These are phyloP conservation scores for Fusarium chlamydosporum DNA, from an alignment of 2,329 filamentous ascomycete species.

Conservation along the genomic window DNA sequence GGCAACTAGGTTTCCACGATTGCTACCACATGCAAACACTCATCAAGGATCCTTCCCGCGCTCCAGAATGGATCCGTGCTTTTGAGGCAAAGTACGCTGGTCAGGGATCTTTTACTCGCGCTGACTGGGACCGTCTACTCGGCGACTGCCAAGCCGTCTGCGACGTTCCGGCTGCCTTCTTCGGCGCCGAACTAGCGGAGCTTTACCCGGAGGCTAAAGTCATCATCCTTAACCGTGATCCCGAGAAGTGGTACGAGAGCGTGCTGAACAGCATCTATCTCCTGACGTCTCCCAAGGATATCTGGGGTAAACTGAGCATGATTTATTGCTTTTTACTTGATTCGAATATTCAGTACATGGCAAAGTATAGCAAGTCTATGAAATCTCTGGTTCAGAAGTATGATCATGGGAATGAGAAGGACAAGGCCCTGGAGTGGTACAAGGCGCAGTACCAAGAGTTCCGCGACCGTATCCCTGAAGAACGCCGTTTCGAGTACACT, in stretches of 20 bases:
- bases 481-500: conserved; percentile 57
- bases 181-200: conserved; percentile 56
- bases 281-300: conserved; percentile 43
- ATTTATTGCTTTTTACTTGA: conserved; percentile 54
- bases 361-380: conserved; percentile 51
- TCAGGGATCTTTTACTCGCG: conserved; percentile 52
- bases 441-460: conserved; percentile 57
- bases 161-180: conserved; percentile 70
- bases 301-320: conserved; percentile 48
- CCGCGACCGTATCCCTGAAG: conserved; percentile 52
- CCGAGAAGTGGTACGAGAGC: conserved; percentile 55
- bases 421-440: conserved; percentile 57
- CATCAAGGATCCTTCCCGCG: conserved; percentile 47
- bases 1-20: conserved; percentile 56
- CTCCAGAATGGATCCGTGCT: conserved; percentile 53
- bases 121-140: conserved; percentile 63
- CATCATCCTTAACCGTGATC: conserved; percentile 58
- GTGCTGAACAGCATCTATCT: conserved; percentile 52
- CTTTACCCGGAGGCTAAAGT: conserved; percentile 56
- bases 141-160: conserved; percentile 65
- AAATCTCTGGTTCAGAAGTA: conserved; percentile 47
- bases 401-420: conserved; percentile 54
- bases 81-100: conserved; percentile 54
- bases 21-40: conserved; percentile 57
- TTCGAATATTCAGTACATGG: conserved; percentile 42